Conservation (phyloP, 1,284 basidiomycete species). For the Microstroma glucosiphilum region DNA sequence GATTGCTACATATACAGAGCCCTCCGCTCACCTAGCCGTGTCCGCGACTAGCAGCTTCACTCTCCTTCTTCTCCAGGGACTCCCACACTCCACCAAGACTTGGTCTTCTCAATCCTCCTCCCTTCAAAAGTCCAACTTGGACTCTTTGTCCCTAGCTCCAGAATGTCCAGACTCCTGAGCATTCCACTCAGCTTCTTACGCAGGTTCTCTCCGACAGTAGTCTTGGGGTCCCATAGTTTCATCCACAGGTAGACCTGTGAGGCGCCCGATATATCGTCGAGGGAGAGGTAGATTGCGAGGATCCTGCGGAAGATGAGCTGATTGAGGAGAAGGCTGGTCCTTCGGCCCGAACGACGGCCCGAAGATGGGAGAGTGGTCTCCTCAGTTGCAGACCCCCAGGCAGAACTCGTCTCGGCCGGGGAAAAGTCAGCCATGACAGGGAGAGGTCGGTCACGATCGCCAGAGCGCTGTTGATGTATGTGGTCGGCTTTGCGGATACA, state of each 20-base stretch:
- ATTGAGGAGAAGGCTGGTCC: neutral
- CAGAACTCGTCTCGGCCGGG: too few species aligned
- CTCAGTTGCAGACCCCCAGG: too few species aligned
- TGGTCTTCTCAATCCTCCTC: neutral
- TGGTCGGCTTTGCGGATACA: neutral
- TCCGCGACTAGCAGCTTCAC: neutral
- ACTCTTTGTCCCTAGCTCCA: neutral
- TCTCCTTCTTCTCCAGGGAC: neutral
- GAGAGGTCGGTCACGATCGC: neutral
- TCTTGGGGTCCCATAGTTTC: neutral
- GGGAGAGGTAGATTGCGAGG: neutral
- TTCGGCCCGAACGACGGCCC: neutral
- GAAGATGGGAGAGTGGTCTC: neutral
- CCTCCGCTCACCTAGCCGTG: too few species aligned
- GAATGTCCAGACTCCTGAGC: neutral
- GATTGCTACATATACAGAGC: too few species aligned
- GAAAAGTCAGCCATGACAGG: neutral
- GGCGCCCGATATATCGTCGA: neutral
- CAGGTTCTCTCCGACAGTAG: neutral
- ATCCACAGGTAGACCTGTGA: neutral
- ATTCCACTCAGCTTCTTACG: neutral
- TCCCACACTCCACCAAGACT: neutral
- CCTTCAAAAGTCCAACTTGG: neutral
- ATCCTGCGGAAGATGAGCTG: neutral
- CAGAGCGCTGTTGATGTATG: neutral